Conservation (phyloP, 2,329 filamentous ascomycete genomes). For the Colletotrichum sp. region DNA sequence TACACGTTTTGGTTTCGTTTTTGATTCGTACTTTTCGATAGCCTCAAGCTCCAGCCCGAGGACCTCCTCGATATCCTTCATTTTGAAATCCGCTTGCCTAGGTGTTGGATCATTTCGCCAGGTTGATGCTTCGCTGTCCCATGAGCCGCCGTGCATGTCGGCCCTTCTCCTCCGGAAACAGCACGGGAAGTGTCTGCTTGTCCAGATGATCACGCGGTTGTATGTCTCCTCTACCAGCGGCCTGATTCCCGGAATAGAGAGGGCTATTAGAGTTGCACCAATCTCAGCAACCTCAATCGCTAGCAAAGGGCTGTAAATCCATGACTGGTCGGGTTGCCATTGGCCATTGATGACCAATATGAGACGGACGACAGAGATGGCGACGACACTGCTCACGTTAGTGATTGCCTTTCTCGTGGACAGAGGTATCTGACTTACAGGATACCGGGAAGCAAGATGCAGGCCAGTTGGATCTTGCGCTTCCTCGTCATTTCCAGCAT, state of each 20-base stretch:
- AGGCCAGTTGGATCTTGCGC: constrained; percentile 50
- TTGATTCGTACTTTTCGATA: background rate
- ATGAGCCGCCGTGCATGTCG: background rate
- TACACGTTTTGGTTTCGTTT: background rate
- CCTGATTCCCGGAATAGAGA: constrained; percentile 56
- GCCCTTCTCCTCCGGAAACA: background rate
- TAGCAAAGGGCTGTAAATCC: constrained; percentile 56
- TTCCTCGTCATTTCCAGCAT: constrained; percentile 46
- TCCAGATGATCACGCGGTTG: background rate
- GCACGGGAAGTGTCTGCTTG: background rate
- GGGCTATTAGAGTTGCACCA: constrained; percentile 52
- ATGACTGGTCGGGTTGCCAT: constrained; percentile 51
- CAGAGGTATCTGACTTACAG: constrained; percentile 37
- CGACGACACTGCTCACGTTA: constrained; percentile 43
- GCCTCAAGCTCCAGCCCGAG: background rate
- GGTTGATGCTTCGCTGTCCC: background rate
- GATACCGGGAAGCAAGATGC: constrained; percentile 54
- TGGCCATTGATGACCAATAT: constrained; percentile 53
- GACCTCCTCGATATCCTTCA: background rate
- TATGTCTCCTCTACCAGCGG: constrained; percentile 33
- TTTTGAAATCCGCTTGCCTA: background rate
- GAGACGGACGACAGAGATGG: constrained; percentile 51
- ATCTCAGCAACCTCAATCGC: constrained; percentile 56
- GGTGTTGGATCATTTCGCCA: background rate
- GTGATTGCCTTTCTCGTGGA: fast-evolving